A percentile compares a stretch with the other conserved stretches of the same genome.
phyloP scores from a whole-genome alignment of 2,329 filamentous ascomycete species.

The Lasiodiplodia citricola region DNA sequence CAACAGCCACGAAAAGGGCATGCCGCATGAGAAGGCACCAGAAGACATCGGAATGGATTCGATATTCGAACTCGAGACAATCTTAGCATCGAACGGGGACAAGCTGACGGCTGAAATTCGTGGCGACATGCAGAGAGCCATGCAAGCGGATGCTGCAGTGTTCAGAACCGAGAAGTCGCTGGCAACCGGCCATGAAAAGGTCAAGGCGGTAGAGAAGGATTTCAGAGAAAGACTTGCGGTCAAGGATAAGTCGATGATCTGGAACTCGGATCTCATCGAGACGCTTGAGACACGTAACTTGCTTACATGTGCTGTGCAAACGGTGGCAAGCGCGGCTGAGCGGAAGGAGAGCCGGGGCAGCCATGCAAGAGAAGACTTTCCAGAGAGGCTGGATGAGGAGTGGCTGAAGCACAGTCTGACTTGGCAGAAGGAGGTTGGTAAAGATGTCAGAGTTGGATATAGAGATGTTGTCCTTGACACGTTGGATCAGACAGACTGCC shows the following conservation, averaged over 20 bases:
- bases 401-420: constrained; percentile 57
- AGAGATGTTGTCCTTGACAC: constrained; percentile 50
- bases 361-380: constrained; percentile 56
- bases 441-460: constrained; percentile 49
- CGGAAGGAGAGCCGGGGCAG: constrained; percentile 53
- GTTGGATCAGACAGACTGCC: constrained; percentile 52
- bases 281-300: constrained; percentile 55
- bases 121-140: constrained; percentile 52
- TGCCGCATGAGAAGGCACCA: constrained; percentile 42
- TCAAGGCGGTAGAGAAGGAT: constrained; percentile 43
- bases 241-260: constrained; percentile 53
- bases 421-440: constrained; percentile 49
- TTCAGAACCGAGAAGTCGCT: constrained; percentile 51
- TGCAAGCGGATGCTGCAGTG: constrained; percentile 54
- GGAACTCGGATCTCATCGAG: constrained; percentile 56
- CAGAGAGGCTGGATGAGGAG: constrained; percentile 47
- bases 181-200: constrained; percentile 37
- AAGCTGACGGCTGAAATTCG: constrained; percentile 46
- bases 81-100: constrained; percentile 46
- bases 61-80: constrained; percentile 42
- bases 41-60: constrained; percentile 43
- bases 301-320: constrained; percentile 54
- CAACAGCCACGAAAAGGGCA: constrained; percentile 45
- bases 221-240: constrained; percentile 46
- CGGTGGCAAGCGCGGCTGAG: constrained; percentile 50